These are phyloP conservation scores for Pythium aquatile DNA, from an alignment of 352 stramenopile species.

Conservation along the genomic window DNA sequence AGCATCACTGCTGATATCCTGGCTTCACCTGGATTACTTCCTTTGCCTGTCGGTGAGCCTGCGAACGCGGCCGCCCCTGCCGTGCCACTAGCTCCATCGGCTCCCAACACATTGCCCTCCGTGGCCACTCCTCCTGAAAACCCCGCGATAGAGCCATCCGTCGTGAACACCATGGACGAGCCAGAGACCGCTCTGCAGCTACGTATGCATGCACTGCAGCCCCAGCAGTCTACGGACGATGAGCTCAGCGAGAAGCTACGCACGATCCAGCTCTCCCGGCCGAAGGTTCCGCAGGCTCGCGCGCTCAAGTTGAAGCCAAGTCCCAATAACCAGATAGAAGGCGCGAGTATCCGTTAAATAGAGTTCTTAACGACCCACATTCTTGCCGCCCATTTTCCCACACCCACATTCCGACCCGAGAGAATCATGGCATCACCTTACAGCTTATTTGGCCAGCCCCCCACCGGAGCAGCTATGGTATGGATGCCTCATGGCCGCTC, in stretches of 20 bases:
- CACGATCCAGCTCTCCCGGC: conserved; percentile 63
- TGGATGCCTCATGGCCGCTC: neutral
- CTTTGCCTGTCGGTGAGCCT: neutral
- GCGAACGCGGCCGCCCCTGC: neutral
- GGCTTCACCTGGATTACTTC: neutral
- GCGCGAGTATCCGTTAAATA: conserved; percentile 9
- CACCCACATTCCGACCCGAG: neutral
- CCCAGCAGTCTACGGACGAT: conserved; percentile 45
- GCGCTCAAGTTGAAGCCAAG: conserved; percentile 36
- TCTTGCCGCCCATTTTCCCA: conserved; percentile 4
- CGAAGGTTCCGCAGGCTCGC: conserved; percentile 34
- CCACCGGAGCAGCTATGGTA: conserved; percentile 10
- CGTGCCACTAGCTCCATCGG: neutral
- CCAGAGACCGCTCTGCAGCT: conserved; percentile 14
- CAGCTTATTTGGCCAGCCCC: neutral
- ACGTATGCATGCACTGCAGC: conserved; percentile 4
- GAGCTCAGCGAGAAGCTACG: conserved; percentile 62
- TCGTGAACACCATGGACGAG: neutral
- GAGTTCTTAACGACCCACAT: conserved; percentile 26
- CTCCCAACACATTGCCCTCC: neutral
- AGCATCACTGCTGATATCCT: neutral
- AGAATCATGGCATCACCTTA: conserved; percentile 14
- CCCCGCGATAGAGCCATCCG: neutral
- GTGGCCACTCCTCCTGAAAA: neutral
- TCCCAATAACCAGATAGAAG: conserved; percentile 21